Evolutionary conservation across 257 asterid species (phyloP).

Genomic region (Solanum clarkiae): DNA sequence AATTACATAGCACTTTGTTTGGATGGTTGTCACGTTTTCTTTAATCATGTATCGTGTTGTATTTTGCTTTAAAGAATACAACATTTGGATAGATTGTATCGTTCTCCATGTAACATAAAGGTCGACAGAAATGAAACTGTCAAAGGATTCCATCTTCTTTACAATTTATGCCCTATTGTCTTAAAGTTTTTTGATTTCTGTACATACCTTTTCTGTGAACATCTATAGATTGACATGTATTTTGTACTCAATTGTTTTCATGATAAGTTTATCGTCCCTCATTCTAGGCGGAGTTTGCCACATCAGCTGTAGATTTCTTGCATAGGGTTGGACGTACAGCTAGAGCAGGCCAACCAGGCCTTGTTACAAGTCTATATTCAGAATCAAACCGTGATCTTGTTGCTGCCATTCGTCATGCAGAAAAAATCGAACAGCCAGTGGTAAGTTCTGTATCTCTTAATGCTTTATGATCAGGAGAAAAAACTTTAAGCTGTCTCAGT

Average conservation of each 20-base stretch:
- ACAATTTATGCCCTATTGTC: background rate
- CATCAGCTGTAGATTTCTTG: slow-evolving; percentile 87
- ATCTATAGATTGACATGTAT: background rate
- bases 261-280: background rate
- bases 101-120: background rate
- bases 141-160: background rate
- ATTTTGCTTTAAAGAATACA: too few species aligned
- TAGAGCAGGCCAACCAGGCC: slow-evolving; percentile 88
- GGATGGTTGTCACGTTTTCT: too few species aligned
- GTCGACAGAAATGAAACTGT: background rate
- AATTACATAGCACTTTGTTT: background rate
- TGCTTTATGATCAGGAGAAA: background rate
- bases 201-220: background rate
- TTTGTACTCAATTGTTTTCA: background rate
- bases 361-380: slow-evolving; percentile 70
- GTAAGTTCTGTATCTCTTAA: slow-evolving; percentile 20
- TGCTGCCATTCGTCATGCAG: slow-evolving; percentile 80
- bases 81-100: too few species aligned
- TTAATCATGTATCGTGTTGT: too few species aligned
- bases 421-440: slow-evolving; percentile 59
- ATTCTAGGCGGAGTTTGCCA: slow-evolving; percentile 83
- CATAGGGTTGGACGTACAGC: slow-evolving; percentile 98
- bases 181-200: background rate
- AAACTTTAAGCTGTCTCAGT: background rate
- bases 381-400: slow-evolving; percentile 71